Percentiles rank a stretch among this genome's conserved stretches.
phyloP scores from a whole-genome alignment of 371 early-diverging fungal species.

The Blakeslea trispora region DNA sequence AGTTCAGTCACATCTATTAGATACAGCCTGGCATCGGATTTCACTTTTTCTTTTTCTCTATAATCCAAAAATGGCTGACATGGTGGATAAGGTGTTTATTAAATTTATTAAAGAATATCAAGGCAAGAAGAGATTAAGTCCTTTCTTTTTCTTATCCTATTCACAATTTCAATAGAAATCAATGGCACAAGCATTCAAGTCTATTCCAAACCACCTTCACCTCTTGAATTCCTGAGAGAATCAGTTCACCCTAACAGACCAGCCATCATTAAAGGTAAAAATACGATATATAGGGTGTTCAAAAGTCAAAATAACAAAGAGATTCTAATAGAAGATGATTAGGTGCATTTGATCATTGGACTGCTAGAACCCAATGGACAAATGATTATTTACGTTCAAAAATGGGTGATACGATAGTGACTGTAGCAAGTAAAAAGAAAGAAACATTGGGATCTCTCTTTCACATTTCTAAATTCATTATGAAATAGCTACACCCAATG shows the following conservation, averaged over 20 bases:
- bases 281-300: not conserved
- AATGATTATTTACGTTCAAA: constrained; percentile 55
- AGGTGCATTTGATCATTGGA: constrained; percentile 58
- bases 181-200: constrained; percentile 36
- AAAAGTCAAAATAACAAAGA: too few species aligned
- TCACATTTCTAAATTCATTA: not conserved
- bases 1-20: too few species aligned
- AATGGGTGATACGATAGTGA: constrained; percentile 53
- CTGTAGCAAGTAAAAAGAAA: constrained; percentile 56
- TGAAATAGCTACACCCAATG: constrained; percentile 51
- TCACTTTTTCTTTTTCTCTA: too few species aligned
- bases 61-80: too few species aligned
- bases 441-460: not conserved
- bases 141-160: not conserved
- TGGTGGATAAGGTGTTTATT: constrained; percentile 29
- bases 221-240: constrained; percentile 42
- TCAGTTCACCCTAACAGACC: constrained; percentile 51
- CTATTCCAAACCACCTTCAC: constrained; percentile 36
- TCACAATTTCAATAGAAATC: constrained; percentile 29
- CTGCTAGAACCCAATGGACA: constrained; percentile 64
- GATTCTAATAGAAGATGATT: not conserved
- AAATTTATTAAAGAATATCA: constrained; percentile 47
- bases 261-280: constrained; percentile 40
- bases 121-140: constrained; percentile 25
- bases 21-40: too few species aligned